Percentiles rank a stretch among this genome's conserved stretches.
Evolutionary conservation across 495 filamentous ascomycete genomes (phyloP).

Genomic region (Ramalina peruviana): DNA sequence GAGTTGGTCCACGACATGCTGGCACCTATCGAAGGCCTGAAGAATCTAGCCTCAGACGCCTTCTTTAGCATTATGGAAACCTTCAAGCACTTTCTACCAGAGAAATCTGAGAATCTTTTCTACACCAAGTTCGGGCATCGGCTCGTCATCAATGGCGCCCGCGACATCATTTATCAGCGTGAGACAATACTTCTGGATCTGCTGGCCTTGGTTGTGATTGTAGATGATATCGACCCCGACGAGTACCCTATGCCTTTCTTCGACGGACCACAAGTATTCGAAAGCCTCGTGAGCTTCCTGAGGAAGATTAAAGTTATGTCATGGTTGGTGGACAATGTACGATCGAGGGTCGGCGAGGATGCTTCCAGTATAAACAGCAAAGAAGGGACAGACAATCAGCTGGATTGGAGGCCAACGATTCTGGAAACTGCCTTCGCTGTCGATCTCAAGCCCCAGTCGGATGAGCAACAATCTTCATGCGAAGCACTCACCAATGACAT

Average conservation of each 20-base stretch:
- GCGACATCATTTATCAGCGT: slow-evolving; percentile 60
- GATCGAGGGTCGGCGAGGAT: slow-evolving; percentile 17
- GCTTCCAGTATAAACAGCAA: neutral
- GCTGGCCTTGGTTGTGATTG: slow-evolving; percentile 67
- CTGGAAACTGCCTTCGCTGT: slow-evolving; percentile 36
- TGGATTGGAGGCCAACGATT: slow-evolving; percentile 22
- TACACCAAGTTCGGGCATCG: slow-evolving; percentile 58
- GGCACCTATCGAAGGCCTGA: slow-evolving; percentile 41
- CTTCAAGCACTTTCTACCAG: slow-evolving; percentile 25
- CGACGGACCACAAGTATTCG: slow-evolving; percentile 53
- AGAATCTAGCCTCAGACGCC: slow-evolving; percentile 35
- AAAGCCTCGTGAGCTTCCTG: slow-evolving; percentile 49
- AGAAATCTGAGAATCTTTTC: slow-evolving; percentile 32
- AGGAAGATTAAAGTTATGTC: slow-evolving; percentile 60
- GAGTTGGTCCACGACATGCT: slow-evolving; percentile 20
- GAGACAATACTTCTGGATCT: slow-evolving; percentile 62
- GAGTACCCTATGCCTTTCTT: slow-evolving; percentile 50
- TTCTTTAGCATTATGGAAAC: slow-evolving; percentile 37
- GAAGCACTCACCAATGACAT: slow-evolving; percentile 35
- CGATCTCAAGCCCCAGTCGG: slow-evolving; percentile 32
- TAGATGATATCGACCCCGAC: slow-evolving; percentile 62
- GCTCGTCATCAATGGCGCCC: slow-evolving; percentile 55
- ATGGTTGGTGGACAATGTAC: slow-evolving; percentile 59
- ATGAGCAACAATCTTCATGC: slow-evolving; percentile 28
- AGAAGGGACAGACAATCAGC: neutral